Evolutionary conservation across 805 yeast genomes (phyloP).

Genomic region (Tanozyma kutaoensis): DNA sequence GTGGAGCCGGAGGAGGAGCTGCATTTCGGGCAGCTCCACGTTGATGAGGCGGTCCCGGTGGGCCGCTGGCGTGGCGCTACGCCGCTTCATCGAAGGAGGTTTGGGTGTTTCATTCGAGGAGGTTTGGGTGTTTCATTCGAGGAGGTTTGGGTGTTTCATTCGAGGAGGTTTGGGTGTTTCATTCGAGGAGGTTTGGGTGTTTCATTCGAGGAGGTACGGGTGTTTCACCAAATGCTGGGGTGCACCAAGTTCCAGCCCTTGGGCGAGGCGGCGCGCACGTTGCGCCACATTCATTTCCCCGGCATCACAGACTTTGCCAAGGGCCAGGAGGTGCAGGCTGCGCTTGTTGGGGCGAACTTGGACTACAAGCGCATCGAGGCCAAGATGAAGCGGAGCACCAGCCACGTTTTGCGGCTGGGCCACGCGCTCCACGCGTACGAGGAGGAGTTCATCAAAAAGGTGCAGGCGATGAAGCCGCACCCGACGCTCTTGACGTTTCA

Average conservation of each 20-base stretch:
- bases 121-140: background rate
- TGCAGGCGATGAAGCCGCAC: constrained; percentile 32
- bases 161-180: background rate
- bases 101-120: background rate
- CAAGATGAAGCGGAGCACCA: constrained; percentile 29
- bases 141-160: background rate
- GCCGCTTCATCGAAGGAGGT: background rate
- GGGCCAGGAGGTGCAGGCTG: constrained; percentile 45
- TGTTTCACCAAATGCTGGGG: background rate
- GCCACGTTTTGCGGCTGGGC: constrained; percentile 24
- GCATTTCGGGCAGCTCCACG: constrained; percentile 34
- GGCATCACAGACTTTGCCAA: constrained; percentile 25
- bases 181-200: background rate
- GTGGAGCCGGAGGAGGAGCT: constrained; percentile 17
- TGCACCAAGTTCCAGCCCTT: constrained; percentile 14
- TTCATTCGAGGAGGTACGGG: background rate
- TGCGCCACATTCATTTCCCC: constrained; percentile 28
- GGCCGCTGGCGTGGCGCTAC: background rate
- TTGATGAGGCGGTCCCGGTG: constrained; percentile 7
- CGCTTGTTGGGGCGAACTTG: constrained; percentile 41
- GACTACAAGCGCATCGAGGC: constrained; percentile 41
- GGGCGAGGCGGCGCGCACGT: constrained; percentile 17
- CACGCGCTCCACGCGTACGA: constrained; percentile 34
- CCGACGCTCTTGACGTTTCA: constrained; percentile 75
- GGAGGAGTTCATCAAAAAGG: constrained; percentile 26